Evolutionary conservation across 352 stramenopile species (phyloP).

Genomic region (Phytophthora fragariae): DNA sequence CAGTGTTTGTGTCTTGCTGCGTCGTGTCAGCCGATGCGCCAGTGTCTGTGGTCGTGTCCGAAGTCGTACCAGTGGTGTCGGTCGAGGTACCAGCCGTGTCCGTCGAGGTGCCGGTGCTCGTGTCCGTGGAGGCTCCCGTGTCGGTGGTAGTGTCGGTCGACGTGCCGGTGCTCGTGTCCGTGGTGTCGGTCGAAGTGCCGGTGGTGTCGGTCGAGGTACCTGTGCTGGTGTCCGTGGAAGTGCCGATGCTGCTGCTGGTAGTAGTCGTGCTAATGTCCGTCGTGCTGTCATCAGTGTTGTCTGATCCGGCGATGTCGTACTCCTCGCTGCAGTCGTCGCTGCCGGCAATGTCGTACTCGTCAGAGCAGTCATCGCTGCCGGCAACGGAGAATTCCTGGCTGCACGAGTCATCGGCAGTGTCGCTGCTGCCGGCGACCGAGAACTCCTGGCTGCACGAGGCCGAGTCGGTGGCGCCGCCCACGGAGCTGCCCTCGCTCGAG

Average conservation of each 20-base stretch:
- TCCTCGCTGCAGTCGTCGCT: constrained; percentile 32
- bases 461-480: constrained; percentile 8
- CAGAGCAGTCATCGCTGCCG: constrained; percentile 20
- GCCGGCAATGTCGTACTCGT: constrained; percentile 13
- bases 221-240: constrained; percentile 4
- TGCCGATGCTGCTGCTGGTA: constrained; percentile 2
- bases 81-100: neutral
- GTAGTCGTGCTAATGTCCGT: constrained; percentile 5
- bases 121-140: constrained; percentile 27
- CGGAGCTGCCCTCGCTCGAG: neutral
- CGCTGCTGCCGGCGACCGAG: constrained; percentile 26
- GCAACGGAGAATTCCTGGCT: constrained; percentile 22
- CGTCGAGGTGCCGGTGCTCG: constrained; percentile 2
- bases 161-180: neutral
- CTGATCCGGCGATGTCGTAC: constrained; percentile 31
- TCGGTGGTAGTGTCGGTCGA: constrained; percentile 16
- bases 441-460: constrained; percentile 40
- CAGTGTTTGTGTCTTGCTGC: neutral
- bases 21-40: constrained; percentile 11
- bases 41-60: constrained; percentile 12
- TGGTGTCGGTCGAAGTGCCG: neutral
- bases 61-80: constrained; percentile 16
- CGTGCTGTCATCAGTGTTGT: constrained; percentile 18
- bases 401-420: constrained; percentile 33
- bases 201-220: constrained; percentile 8